phyloP scores from a whole-genome alignment of 2,329 filamentous ascomycete genomes.

The Trichoderma polysporum region DNA sequence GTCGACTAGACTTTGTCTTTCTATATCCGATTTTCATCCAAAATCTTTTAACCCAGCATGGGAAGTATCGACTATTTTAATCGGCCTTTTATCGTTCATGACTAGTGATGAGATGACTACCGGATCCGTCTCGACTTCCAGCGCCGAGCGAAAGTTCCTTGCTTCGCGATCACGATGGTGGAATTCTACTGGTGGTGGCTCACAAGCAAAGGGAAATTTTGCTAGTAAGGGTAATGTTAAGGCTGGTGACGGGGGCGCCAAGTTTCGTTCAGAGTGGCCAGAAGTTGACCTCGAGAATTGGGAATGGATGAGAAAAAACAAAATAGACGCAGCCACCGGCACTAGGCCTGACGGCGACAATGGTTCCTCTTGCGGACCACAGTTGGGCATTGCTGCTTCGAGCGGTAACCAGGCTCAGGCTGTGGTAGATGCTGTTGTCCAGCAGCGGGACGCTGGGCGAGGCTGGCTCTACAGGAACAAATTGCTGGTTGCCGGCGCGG shows the following conservation, averaged over 20 bases:
- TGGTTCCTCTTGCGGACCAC: constrained; percentile 52
- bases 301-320: constrained; percentile 83
- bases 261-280: constrained; percentile 87
- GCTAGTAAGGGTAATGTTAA: constrained; percentile 76
- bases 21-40: constrained; percentile 96
- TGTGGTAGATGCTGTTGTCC: constrained; percentile 74
- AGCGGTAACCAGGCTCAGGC: constrained; percentile 64
- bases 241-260: constrained; percentile 86
- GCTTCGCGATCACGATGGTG: constrained; percentile 85
- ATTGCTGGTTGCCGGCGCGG: constrained; percentile 65
- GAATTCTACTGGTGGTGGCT: constrained; percentile 92
- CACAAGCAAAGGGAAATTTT: constrained; percentile 55
- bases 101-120: constrained; percentile 99
- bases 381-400: constrained; percentile 58
- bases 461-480: constrained; percentile 82
- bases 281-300: constrained; percentile 87
- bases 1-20: constrained; percentile 86
- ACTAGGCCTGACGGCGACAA: constrained; percentile 52
- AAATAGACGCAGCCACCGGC: constrained; percentile 76
- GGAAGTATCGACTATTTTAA: constrained; percentile 96
- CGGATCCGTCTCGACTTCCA: constrained; percentile 75
- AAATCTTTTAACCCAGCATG: constrained; percentile 98
- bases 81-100: constrained; percentile 95
- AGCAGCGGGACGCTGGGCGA: constrained; percentile 75
- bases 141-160: constrained; percentile 74